Evolutionary conservation across 129 eudicot genomes (phyloP).

Genomic region (Centrapalus pauciflorus): DNA sequence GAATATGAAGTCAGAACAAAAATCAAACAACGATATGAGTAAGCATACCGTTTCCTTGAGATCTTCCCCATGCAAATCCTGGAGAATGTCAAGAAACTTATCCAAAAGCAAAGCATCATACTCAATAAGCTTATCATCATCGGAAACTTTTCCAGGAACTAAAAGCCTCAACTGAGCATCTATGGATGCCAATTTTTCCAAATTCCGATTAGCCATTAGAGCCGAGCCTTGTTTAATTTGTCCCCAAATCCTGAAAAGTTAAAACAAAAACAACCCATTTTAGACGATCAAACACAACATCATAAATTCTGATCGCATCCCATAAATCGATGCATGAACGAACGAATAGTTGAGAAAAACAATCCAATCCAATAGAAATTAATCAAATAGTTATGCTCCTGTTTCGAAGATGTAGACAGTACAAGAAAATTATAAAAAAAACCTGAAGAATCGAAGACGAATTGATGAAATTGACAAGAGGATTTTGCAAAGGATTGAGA

Average conservation of each 20-base stretch:
- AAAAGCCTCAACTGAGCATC: slow-evolving; percentile 93
- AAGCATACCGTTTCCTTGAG: slow-evolving; percentile 74
- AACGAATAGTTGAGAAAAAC: neutral
- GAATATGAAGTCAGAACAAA: neutral
- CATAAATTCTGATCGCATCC: slow-evolving; percentile 12
- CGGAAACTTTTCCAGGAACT: slow-evolving; percentile 89
- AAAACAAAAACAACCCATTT: slow-evolving; percentile 8
- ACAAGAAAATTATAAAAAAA: no score
- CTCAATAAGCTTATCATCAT: slow-evolving; percentile 93
- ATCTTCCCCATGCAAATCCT: slow-evolving; percentile 94
- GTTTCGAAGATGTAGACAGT: neutral
- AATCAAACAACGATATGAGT: neutral
- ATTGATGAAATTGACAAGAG: neutral
- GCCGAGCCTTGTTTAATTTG: neutral
- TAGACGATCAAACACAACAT: neutral
- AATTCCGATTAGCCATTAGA: slow-evolving; percentile 67
- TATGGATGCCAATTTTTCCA: slow-evolving; percentile 89
- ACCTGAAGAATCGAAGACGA: neutral
- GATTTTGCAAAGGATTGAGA: slow-evolving; percentile 16
- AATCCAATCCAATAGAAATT: neutral
- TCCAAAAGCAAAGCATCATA: slow-evolving; percentile 91
- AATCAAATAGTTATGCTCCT: neutral
- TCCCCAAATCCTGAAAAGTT: slow-evolving; percentile 10
- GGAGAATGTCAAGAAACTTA: slow-evolving; percentile 90
- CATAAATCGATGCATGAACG: neutral